Base-by-base conservation (phyloP, 148 eudicot species). In the Camellia granthamiana region DNA sequence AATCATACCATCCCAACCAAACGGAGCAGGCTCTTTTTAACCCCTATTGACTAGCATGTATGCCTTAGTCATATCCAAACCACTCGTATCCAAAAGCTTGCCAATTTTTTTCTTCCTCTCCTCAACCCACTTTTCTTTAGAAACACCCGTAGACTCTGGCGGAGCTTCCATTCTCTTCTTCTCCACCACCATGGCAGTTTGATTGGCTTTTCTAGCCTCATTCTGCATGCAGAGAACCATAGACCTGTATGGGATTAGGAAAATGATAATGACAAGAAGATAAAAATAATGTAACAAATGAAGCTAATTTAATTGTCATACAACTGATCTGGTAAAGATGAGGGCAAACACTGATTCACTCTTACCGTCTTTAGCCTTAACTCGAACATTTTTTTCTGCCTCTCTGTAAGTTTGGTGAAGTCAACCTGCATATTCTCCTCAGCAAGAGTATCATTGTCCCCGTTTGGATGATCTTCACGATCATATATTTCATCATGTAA, bases 101-200 rank as follows among this genome's bases (percentile, higher is more conserved):
- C 98, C 97, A 80, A 94, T 92, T 80, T 90, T 94, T 83, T 96
- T 96, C 95, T 96, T 96, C 91, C 99, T 92, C 76, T 92, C 95
- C 66, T 96, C 99, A 38, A 92, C 79, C 99, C 99, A 96, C 81
- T 96, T 96, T 79, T 96, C 97, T 84, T 94, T 96, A 60, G 99
- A 96, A 69, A 96, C 86, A 38, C 99, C 99, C 80, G 97, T 92
- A 69, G 98, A 84, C 78, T 95, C 99, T 52, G 84, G 44, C 63
- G 98, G 97, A 82, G 90, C 87, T 83, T 92, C 96, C 84, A 82
- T 85, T 80, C 85, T 90, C 43, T 81, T 81, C 83, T 81, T 81
- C 74, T 81, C 83, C 0, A 72, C 74, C 52, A 81, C 79, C 83
- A 75, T 74, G 42, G 83, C 83, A 54, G 72, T 67, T 81, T 65